These are phyloP conservation scores for Nyctanthes arbortristis DNA, from an alignment of 257 asterid species.

Conservation along the genomic window DNA sequence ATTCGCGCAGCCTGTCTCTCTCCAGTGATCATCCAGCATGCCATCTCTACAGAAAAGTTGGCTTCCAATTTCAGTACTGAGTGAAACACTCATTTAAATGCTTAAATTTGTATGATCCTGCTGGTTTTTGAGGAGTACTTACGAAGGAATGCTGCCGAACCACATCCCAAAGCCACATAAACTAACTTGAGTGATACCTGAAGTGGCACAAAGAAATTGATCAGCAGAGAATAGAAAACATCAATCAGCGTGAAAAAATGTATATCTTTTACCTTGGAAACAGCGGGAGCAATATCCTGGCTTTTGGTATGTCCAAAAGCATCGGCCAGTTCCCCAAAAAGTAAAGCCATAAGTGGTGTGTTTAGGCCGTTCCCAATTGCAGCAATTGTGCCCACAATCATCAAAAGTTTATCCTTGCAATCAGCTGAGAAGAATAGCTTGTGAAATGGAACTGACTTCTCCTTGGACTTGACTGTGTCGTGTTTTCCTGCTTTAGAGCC, in stretches of 20 bases:
- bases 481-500: neutral
- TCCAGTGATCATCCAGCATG: conserved; percentile 93
- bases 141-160: conserved; percentile 73
- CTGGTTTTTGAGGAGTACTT: conserved; percentile 21
- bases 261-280: conserved; percentile 43
- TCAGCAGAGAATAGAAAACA: neutral
- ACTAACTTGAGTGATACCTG: conserved; percentile 72
- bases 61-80: neutral
- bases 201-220: neutral
- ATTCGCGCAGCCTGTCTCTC: conserved; percentile 88
- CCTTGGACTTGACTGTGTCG: neutral
- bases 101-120: neutral
- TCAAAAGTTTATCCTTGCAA: conserved; percentile 52
- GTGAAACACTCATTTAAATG: neutral
- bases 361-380: conserved; percentile 73
- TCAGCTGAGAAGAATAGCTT: conserved; percentile 77
- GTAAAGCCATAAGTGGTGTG: conserved; percentile 69
- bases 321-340: conserved; percentile 69
- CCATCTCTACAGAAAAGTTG: conserved; percentile 53
- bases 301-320: conserved; percentile 52
- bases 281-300: conserved; percentile 39
- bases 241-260: neutral
- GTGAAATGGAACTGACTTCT: conserved; percentile 54
- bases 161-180: conserved; percentile 71
- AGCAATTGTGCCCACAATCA: conserved; percentile 60